Conservation (phyloP, 1,284 basidiomycete species). For the Ceratobasidium sp. region DNA sequence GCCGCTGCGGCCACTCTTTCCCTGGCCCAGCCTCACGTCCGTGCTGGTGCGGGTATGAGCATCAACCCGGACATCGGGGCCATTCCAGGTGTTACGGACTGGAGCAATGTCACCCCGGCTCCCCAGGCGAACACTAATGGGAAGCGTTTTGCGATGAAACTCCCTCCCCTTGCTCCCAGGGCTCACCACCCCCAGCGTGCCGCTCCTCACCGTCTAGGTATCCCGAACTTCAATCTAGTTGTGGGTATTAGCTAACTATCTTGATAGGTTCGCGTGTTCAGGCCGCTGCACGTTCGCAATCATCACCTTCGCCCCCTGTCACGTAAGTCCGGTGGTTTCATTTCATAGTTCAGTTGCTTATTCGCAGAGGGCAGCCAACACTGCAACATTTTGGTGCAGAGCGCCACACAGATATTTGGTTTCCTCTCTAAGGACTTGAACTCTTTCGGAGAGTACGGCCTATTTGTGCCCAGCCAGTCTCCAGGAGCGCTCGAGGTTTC, state of each 20-base stretch:
- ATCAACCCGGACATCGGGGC: neutral
- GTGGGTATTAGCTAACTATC: neutral
- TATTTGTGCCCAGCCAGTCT: neutral
- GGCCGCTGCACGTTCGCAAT: slow-evolving; percentile 15
- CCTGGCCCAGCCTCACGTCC: neutral
- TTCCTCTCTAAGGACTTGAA: neutral
- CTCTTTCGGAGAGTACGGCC: slow-evolving; percentile 2
- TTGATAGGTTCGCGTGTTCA: slow-evolving; percentile 8
- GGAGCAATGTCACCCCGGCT: neutral
- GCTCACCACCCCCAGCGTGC: neutral
- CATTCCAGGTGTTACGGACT: neutral
- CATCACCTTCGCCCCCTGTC: slow-evolving; percentile 7
- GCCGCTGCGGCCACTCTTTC: neutral
- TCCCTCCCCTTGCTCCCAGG: slow-evolving; percentile 37
- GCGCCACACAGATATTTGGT: neutral
- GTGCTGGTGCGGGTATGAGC: no score
- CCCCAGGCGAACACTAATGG: slow-evolving; percentile 32
- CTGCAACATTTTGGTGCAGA: slow-evolving; percentile 3
- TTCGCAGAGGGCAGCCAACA: neutral
- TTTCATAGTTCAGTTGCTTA: neutral
- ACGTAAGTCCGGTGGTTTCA: slow-evolving; percentile 1
- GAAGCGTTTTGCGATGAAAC: slow-evolving; percentile 37
- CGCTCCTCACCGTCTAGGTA: slow-evolving; percentile 6
- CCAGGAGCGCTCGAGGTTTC: slow-evolving; percentile 22
- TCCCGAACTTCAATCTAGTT: no score